phyloP scores from a whole-genome alignment of 176 grass and related monocot genomes.

The Phoenix dactylifera region DNA sequence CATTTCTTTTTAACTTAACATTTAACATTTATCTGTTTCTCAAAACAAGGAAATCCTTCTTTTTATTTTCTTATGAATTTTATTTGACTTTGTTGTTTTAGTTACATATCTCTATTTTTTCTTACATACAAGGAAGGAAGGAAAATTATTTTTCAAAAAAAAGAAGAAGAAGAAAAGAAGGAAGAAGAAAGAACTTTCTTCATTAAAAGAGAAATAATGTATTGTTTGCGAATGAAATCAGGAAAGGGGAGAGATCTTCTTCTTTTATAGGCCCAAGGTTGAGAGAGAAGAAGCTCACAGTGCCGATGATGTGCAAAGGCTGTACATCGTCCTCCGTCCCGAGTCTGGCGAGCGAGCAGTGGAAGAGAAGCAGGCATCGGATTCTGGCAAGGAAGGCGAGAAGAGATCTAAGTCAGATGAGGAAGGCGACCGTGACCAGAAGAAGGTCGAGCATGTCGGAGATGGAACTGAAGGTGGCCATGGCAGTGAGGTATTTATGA shows the following conservation, averaged over 20 bases:
- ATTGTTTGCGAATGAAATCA: neutral
- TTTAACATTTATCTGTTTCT: too few relatives aligned
- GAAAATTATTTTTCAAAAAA: too few relatives aligned
- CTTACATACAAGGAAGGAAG: neutral
- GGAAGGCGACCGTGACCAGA: too few relatives aligned
- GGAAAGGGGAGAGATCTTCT: constrained; percentile 90
- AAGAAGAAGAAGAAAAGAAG: too few relatives aligned
- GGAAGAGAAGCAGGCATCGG: constrained; percentile 62
- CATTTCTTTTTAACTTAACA: too few relatives aligned
- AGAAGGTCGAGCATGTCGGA: neutral
- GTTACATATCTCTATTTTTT: neutral
- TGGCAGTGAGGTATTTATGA: constrained; percentile 40
- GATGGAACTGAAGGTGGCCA: constrained; percentile 35
- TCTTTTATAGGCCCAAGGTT: constrained; percentile 93
- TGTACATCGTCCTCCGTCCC: constrained; percentile 68
- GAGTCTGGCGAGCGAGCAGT: constrained; percentile 39
- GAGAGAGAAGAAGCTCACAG: constrained; percentile 51
- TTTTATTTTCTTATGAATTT: neutral
- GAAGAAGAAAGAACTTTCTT: too few relatives aligned
- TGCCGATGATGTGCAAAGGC: constrained; percentile 53
- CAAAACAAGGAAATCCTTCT: too few relatives aligned
- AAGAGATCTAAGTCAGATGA: constrained; percentile 7
- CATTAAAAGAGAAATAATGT: too few relatives aligned
- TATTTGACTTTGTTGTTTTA: neutral
- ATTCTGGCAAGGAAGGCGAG: constrained; percentile 59